These are phyloP conservation scores for Apophysomyces ossiformis DNA, from an alignment of 371 early-diverging fungal genomes.

Conservation along the genomic window DNA sequence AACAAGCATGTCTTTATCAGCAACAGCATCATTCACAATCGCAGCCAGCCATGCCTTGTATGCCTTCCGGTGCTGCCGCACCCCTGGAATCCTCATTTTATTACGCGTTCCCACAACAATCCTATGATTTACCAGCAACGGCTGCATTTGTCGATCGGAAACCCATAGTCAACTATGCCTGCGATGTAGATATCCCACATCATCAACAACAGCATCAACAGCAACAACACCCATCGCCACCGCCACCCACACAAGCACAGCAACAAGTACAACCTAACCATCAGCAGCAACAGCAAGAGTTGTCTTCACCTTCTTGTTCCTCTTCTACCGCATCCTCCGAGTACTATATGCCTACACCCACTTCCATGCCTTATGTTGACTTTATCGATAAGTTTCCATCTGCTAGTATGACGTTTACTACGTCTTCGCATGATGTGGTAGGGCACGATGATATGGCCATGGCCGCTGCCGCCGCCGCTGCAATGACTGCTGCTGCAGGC, in stretches of 20 bases:
- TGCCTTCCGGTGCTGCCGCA: constrained; percentile 12
- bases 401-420: constrained; percentile 12
- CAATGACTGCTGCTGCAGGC: constrained; percentile 10
- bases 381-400: constrained; percentile 10
- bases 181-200: constrained; percentile 1
- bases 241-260: neutral
- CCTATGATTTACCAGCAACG: constrained; percentile 12
- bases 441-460: constrained; percentile 9
- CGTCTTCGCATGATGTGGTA: constrained; percentile 9
- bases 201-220: constrained; percentile 15
- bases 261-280: constrained; percentile 10
- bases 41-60: constrained; percentile 12
- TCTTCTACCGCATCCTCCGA: constrained; percentile 2
- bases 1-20: constrained; percentile 5
- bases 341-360: constrained; percentile 2
- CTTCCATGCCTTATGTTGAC: constrained; percentile 10
- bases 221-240: constrained; percentile 1
- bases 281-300: constrained; percentile 2
- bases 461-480: constrained; percentile 6
- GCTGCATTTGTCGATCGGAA: constrained; percentile 4
- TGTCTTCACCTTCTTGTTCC: constrained; percentile 1
- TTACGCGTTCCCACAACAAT: constrained; percentile 11
- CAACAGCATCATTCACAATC: neutral
- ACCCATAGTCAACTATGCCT: constrained; percentile 9
- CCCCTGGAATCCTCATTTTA: constrained; percentile 10